Evolutionary conservation across 176 grass and related monocot genomes (phyloP), one percentile per base, ranked within the genome.

Genomic region (Melocanna baccifera): DNA sequence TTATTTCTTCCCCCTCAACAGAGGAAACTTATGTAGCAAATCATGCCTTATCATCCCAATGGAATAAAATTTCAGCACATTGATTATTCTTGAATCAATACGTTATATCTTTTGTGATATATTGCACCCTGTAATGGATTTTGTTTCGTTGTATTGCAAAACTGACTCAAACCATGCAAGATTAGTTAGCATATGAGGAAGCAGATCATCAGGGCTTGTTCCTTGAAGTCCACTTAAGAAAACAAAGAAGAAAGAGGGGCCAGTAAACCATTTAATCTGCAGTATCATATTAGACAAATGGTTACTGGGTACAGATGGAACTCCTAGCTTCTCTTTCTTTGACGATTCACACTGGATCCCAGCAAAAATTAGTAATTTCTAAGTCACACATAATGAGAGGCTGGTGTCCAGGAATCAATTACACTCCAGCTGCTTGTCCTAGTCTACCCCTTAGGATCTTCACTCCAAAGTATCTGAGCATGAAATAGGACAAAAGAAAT

Each of bases 401-500:
- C 65, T 81, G 78, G 81, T 62, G 32, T 79, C 61, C 30, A 68
- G 51, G 75, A 79, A 71, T 50, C 41, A 50, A 72, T 78, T 87
- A 87, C 77, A 90, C 80, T 78, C 89, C 84, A 39, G 72, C 72
- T 39, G 76, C 80, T 79, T 46, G 73, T 75, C 94, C 91, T 22
- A 91, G 74, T 28, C 91, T 91, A 75, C 72, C 73, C 79, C 89
- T 90, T 66, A 97, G 52, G 57, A 97, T 97, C 89, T 94, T 97
- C 85, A 94, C 85, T 75, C 94, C 94, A 83, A 94, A 88, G 52
- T 93, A 97, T 90, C 94, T 97, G 91, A 56, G 18, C 26, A 86
- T 12, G 8, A 81, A 80, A 80, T 28, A 56, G 18, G 65, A 77
- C 20, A 88, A 77, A 82, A 52, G 56, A 1, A 25, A 69, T 63